Evolutionary conservation across 768 basidiomycete genomes (phyloP), one percentile per base, ranked within the genome.

Genomic region (Mycena sanguinolenta): DNA sequence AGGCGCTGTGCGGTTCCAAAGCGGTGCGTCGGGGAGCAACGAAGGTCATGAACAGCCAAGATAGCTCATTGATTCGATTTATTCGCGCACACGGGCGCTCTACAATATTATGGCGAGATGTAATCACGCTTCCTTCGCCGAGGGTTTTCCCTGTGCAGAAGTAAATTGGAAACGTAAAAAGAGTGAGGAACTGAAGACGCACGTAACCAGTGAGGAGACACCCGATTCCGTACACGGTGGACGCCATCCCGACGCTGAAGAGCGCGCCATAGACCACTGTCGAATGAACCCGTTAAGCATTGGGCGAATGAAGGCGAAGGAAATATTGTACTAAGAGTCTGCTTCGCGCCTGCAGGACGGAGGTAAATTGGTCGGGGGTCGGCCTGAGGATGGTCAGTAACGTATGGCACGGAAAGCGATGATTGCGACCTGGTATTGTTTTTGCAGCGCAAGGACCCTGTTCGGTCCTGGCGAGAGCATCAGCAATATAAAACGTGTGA

Each of bases 161-260:
- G 27, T 25, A 16, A 39, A 60, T 63, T 21, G 63, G 64, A 23
- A 50, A 25, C 46, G 1, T 16, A 2, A 4, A 54, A 38, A 23
- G n/a, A n/a, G 5, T 4, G 7, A 21, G 2, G 21, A n/a, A 5
- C 17, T 12, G 34, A 65, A 36, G 27, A 73, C 72, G 69, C 72
- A 73, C 72, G 54, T 73, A 70, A 36, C 69, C 72, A 57, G 72
- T 73, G 32, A 73, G 65, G 62, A 73, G 72, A 44, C 69, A 73
- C 58, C 72, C 72, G 39, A 73, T 70, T 27, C 72, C 72, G 58
- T 73, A 73, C 57, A 70, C 0, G 34, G 72, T 73, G 21, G 72
- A 73, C 58, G 65, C 27, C 72, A 70, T 70, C 21, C 69, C 72
- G 44, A 62, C 5, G 38, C 65, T 58, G 69, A 73, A 73, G 53